Percentiles rank a stretch among this genome's conserved stretches.
These are phyloP conservation scores for Bipolaris bicolor DNA, from an alignment of 2,329 filamentous ascomycete genomes.

Conservation along the genomic window DNA sequence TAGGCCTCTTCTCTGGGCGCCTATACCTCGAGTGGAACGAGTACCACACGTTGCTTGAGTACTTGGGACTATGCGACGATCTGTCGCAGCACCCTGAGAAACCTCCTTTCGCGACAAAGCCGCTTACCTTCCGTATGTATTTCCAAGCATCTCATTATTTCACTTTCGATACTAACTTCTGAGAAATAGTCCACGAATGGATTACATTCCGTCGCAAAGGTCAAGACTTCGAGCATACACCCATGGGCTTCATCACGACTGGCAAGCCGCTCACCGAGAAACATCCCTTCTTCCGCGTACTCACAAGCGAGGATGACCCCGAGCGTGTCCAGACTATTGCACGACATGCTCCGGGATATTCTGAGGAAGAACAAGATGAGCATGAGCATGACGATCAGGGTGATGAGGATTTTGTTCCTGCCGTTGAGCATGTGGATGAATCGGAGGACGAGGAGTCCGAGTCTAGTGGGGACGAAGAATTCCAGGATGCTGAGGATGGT, in stretches of 20 bases:
- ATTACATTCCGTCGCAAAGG: slow-evolving; percentile 60
- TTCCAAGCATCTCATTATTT: slow-evolving; percentile 42
- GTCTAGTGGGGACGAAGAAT: slow-evolving; percentile 14
- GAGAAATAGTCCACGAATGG: slow-evolving; percentile 59
- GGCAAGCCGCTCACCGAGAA: slow-evolving; percentile 56
- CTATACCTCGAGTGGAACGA: slow-evolving; percentile 65
- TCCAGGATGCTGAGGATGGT: slow-evolving; percentile 6
- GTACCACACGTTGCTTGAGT: slow-evolving; percentile 34
- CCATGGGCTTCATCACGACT: slow-evolving; percentile 64
- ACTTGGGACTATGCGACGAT: slow-evolving; percentile 28
- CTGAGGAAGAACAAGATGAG: slow-evolving; percentile 8
- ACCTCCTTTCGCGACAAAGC: slow-evolving; percentile 31
- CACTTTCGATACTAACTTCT: slow-evolving; percentile 19
- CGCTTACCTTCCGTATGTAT: slow-evolving; percentile 37
- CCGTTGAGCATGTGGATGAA: slow-evolving; percentile 20
- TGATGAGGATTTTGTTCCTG: slow-evolving; percentile 22
- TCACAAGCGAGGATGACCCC: slow-evolving; percentile 8
- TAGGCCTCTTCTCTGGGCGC: slow-evolving; percentile 66
- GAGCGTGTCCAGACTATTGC: slow-evolving; percentile 20
- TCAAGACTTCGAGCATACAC: slow-evolving; percentile 64
- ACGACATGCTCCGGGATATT: slow-evolving; percentile 10
- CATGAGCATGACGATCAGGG: slow-evolving; percentile 19
- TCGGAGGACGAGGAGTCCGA: slow-evolving; percentile 18
- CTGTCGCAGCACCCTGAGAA: slow-evolving; percentile 5
- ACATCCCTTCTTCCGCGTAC: slow-evolving; percentile 60